Evolutionary conservation across 2,329 filamentous ascomycete species (phyloP), one percentile per base, ranked within the genome.

Genomic region (Penicillium sclerotigenum): DNA sequence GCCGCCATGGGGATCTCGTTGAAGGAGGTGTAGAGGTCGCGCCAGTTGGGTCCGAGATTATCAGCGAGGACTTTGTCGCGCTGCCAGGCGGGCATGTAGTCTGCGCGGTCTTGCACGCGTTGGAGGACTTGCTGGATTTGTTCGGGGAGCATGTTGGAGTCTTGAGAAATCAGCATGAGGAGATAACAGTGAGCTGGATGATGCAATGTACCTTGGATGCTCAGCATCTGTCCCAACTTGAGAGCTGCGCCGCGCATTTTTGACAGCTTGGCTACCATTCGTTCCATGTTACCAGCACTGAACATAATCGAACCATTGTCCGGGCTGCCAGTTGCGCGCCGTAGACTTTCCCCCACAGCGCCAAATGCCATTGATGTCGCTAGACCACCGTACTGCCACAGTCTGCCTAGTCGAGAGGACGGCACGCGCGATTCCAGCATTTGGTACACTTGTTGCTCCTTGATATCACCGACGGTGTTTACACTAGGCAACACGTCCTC

Each of bases 171-270:
- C 18, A 45, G 47, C 7, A 43, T 59, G 31, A 59, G 52, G 20
- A n/a, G 20, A n/a, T 33, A n/a, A 26, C 18, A 22, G 9, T 29
- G n/a, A 36, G 20, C 16, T 10, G 5, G 22, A 3, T 1, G 2
- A n/a, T 28, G 8, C 11, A 52, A 64, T 66, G 52, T 60, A 81
- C 80, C 81, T 79, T 99, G 94, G 69, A 99, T 94, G 72, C 91
- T 97, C 81, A 99, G 88, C 89, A 97, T 94, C 77, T 99, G 94
- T 0, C 94, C 95, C 26, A 99, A 77, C 77, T 99, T 99, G 40
- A 99, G 80, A n/a, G 94, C 94, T 6, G 94, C 95, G 36, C 94
- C 94, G 67, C 94, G 86, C 94, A 99, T 99, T 22, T 90, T 88
- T 3, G 93, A 97, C 3, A 99, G 82, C 73, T 95, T 97, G 5